phyloP scores from a whole-genome alignment of 305 asterid genomes.

The Solanum chacoense region DNA sequence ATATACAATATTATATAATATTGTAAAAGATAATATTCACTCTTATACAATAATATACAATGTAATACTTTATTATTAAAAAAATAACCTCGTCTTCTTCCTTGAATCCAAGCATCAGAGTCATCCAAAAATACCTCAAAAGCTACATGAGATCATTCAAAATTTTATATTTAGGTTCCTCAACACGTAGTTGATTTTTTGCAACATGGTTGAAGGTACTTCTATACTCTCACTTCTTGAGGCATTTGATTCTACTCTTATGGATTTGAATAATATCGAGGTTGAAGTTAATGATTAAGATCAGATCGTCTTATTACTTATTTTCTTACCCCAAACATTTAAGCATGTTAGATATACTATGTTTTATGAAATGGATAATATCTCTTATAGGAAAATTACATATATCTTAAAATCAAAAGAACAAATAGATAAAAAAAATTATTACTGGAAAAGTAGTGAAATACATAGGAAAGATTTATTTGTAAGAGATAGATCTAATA shows the following conservation, averaged over 20 bases:
- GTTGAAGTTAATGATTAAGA: neutral
- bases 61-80: neutral
- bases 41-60: no score
- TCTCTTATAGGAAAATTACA: no score
- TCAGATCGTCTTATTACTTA: neutral
- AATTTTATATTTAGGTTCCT: neutral
- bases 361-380: no score
- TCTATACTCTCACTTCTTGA: neutral
- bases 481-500: neutral
- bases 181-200: no score
- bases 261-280: neutral
- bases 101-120: neutral
- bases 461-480: neutral
- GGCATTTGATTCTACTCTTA: neutral
- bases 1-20: neutral
- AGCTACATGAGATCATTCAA: neutral
- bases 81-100: neutral
- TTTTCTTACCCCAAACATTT: neutral
- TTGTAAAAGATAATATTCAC: neutral
- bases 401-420: neutral
- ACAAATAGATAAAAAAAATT: no score
- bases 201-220: neutral
- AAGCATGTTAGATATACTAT: neutral
- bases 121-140: neutral
- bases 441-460: neutral